Conservation (phyloP, 306 rosid genomes). For the Sesbania bispinosa region DNA sequence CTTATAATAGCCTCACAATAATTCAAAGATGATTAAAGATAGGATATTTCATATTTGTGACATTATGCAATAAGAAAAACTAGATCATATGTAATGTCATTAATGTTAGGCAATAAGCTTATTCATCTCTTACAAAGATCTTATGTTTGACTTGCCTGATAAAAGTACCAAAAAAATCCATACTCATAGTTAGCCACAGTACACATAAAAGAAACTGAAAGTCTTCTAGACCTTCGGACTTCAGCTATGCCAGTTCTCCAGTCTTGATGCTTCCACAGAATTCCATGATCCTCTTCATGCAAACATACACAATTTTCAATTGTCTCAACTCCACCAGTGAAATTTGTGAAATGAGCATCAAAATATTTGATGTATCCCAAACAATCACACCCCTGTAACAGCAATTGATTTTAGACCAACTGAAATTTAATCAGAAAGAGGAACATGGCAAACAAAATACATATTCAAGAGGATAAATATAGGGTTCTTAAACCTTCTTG, state of each 20-base stretch:
- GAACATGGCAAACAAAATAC: not conserved
- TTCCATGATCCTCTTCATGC: slow-evolving; percentile 95
- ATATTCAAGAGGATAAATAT: slow-evolving; percentile 10
- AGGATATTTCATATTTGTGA: not conserved
- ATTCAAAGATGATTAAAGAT: not conserved
- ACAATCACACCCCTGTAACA: slow-evolving; percentile 81
- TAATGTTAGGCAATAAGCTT: slow-evolving; percentile 10
- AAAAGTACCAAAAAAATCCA: slow-evolving; percentile 90
- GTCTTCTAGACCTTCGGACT: slow-evolving; percentile 90
- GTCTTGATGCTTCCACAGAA: slow-evolving; percentile 96
- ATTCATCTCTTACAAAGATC: not conserved
- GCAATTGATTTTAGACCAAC: slow-evolving; percentile 24
- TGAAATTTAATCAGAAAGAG: not conserved
- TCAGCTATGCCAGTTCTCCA: slow-evolving; percentile 97
- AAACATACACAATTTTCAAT: slow-evolving; percentile 85
- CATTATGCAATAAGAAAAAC: not conserved
- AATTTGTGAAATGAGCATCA: slow-evolving; percentile 89
- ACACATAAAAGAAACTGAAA: slow-evolving; percentile 80
- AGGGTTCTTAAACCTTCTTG: slow-evolving; percentile 55
- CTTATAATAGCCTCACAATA: not conserved
- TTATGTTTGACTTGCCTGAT: slow-evolving; percentile 95
- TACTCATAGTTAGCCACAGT: slow-evolving; percentile 95
- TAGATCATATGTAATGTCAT: not conserved
- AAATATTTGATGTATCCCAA: slow-evolving; percentile 88
- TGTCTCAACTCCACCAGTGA: slow-evolving; percentile 89